phyloP scores from a whole-genome alignment of 2,329 filamentous ascomycete genomes.

The Colletotrichum tamarilloi region DNA sequence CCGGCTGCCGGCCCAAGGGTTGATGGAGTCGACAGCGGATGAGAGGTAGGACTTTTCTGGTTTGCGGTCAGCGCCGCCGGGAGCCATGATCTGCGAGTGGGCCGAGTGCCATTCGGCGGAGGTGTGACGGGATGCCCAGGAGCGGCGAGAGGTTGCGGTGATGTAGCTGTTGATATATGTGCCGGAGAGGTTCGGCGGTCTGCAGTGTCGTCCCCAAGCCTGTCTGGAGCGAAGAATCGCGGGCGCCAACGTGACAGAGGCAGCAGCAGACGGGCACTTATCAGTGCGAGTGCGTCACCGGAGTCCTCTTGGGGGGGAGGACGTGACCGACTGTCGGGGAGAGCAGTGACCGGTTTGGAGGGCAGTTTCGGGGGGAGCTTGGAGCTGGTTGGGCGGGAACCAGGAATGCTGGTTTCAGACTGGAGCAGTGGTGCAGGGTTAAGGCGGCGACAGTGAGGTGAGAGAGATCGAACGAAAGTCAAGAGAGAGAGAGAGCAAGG shows the following conservation, averaged over 20 bases:
- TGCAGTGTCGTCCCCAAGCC: constrained; percentile 8
- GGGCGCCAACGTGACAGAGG: constrained; percentile 24
- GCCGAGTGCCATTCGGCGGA: constrained; percentile 27
- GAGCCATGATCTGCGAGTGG: constrained; percentile 47
- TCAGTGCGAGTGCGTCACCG: not conserved
- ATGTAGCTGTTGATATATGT: not conserved
- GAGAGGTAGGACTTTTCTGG: constrained; percentile 69
- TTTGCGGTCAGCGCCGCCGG: constrained; percentile 58
- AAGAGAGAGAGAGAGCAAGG: not conserved
- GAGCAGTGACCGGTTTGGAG: constrained; percentile 10
- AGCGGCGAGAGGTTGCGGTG: constrained; percentile 2
- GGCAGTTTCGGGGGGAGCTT: constrained; percentile 26
- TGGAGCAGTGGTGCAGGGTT: constrained; percentile 18
- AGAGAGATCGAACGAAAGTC: not conserved
- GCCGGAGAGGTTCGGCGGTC: not conserved
- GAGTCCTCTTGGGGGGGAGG: not conserved
- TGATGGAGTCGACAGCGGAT: constrained; percentile 71
- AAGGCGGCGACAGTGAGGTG: constrained; percentile 1
- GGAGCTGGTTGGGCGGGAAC: constrained; percentile 15
- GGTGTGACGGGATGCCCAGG: constrained; percentile 4
- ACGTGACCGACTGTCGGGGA: not conserved
- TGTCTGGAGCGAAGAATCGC: constrained; percentile 2
- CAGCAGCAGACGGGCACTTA: not conserved
- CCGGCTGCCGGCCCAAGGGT: constrained; percentile 66
- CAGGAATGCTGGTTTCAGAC: constrained; percentile 31